phyloP scores from a whole-genome alignment of 768 basidiomycete genomes.

The Kondoa subrosea region DNA sequence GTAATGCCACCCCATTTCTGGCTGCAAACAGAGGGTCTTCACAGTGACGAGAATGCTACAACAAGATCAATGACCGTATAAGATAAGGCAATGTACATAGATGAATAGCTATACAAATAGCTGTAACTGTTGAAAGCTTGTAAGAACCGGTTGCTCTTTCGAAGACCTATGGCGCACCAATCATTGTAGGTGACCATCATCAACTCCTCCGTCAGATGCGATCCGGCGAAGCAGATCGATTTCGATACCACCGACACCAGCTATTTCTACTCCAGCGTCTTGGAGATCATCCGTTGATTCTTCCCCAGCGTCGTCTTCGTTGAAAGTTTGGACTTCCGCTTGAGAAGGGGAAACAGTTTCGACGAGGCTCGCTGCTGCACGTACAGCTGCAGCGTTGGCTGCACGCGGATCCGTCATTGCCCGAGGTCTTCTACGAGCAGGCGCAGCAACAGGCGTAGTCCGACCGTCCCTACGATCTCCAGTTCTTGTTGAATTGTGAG shows the following conservation, averaged over 20 bases:
- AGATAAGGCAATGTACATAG: no score
- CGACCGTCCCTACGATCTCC: not conserved
- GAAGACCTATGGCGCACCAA: no score
- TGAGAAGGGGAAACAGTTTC: not conserved
- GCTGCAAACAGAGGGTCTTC: no score
- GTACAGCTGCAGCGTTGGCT: not conserved
- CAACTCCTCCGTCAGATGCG: not conserved
- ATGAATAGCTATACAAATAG: no score
- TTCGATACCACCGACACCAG: not conserved
- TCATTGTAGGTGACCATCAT: no score
- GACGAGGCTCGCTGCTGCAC: constrained; percentile 1
- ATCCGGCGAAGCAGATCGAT: not conserved
- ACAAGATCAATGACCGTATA: no score
- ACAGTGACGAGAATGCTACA: no score
- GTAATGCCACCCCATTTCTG: no score
- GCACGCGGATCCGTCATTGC: not conserved
- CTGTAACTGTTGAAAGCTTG: no score
- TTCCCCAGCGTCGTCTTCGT: not conserved
- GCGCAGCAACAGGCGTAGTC: not conserved
- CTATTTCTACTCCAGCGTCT: not conserved
- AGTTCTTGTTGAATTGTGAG: not conserved
- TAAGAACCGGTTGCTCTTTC: no score
- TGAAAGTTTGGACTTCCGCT: not conserved
- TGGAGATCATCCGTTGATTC: not conserved
- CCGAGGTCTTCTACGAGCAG: not conserved